phyloP scores from a whole-genome alignment of 805 yeast species.

The Alloascoidea hylecoeti region DNA sequence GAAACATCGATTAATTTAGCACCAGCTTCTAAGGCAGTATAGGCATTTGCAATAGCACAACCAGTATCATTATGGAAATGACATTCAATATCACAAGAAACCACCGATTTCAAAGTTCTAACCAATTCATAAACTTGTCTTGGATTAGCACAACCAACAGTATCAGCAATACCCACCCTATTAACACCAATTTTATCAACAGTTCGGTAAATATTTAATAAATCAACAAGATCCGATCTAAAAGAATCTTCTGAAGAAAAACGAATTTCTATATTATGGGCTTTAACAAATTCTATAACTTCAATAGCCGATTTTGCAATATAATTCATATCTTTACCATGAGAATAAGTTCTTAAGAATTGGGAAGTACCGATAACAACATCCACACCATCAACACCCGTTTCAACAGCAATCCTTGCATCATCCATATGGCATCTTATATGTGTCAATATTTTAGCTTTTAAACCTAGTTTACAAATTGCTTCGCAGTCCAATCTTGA shows the following conservation, averaged over 20 bases:
- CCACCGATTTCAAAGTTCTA: conserved; percentile 85
- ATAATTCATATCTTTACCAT: conserved; percentile 97
- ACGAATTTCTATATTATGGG: conserved; percentile 93
- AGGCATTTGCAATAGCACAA: conserved; percentile 97
- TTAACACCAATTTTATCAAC: conserved; percentile 96
- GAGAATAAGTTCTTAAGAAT: conserved; percentile 86
- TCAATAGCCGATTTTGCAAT: conserved; percentile 93
- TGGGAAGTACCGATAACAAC: conserved; percentile 96
- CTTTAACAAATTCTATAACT: conserved; percentile 93
- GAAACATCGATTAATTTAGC: conserved; percentile 91
- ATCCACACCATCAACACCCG: conserved; percentile 98
- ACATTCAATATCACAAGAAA: conserved; percentile 93
- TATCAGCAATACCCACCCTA: conserved; percentile 98
- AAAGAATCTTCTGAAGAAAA: conserved; percentile 95
- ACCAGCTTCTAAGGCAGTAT: conserved; percentile 96
- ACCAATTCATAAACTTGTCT: conserved; percentile 96
- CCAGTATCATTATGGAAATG: conserved; percentile 99
- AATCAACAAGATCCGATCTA: conserved; percentile 91
- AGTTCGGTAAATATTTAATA: conserved; percentile 88
- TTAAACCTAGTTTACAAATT: conserved; percentile 91
- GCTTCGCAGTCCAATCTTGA: conserved; percentile 92
- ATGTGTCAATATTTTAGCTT: conserved; percentile 91
- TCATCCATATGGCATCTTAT: conserved; percentile 99
- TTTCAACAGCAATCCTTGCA: conserved; percentile 91
- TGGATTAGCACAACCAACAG: conserved; percentile 98